These are phyloP conservation scores for Parathielavia appendiculata DNA, from an alignment of 495 filamentous ascomycete species.

Conservation along the genomic window DNA sequence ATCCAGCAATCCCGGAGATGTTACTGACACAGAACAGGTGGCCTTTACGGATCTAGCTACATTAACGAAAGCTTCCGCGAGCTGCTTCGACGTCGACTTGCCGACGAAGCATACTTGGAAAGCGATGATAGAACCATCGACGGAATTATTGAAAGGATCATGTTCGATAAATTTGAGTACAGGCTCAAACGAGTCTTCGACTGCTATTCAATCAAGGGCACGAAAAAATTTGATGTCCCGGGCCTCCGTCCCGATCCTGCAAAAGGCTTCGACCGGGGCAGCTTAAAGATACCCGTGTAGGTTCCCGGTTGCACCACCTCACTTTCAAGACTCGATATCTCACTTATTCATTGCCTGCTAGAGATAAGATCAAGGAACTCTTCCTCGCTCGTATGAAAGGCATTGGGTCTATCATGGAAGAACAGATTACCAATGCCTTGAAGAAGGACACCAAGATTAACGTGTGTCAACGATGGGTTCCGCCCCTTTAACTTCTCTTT, in stretches of 20 bases:
- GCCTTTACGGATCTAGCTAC: slow-evolving; percentile 18
- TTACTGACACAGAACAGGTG: slow-evolving; percentile 10
- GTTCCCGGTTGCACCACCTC: neutral
- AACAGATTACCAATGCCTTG: slow-evolving; percentile 11
- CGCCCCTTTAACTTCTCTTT: neutral
- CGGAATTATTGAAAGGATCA: slow-evolving; percentile 7
- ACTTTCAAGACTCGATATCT: neutral
- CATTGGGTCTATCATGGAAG: slow-evolving; percentile 11
- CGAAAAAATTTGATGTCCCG: slow-evolving; percentile 4
- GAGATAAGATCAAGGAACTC: slow-evolving; percentile 12
- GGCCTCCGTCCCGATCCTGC: slow-evolving; percentile 6
- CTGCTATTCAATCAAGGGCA: slow-evolving; percentile 6
- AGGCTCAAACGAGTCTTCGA: slow-evolving; percentile 12
- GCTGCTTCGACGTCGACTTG: slow-evolving; percentile 3
- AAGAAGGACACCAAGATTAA: slow-evolving; percentile 10
- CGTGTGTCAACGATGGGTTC: too few relatives aligned
- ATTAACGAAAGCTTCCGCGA: slow-evolving; percentile 15
- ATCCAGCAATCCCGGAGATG: neutral
- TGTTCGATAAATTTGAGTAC: slow-evolving; percentile 15
- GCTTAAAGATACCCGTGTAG: slow-evolving; percentile 6
- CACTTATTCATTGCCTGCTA: too few relatives aligned
- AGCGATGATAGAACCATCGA: slow-evolving; percentile 7
- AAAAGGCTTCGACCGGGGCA: slow-evolving; percentile 8
- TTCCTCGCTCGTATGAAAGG: slow-evolving; percentile 9
- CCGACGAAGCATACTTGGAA: slow-evolving; percentile 13